Conservation (phyloP, 2,329 filamentous ascomycete species). For the Cladophialophora exuberans region DNA sequence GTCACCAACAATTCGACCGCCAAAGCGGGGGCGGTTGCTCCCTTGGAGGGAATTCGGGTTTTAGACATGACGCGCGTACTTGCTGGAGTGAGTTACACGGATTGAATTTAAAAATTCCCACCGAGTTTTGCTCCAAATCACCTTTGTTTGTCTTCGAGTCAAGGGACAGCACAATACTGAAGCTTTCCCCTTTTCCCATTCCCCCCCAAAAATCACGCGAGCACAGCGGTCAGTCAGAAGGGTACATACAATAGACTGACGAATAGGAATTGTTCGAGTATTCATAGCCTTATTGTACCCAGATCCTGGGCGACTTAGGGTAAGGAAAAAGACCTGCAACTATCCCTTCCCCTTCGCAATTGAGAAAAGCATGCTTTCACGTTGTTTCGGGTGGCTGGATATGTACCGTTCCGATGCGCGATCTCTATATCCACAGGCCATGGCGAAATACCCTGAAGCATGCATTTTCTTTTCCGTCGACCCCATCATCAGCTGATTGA, state of each 20-base stretch:
- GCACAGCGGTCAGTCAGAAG: background rate
- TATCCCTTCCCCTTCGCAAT: conserved; percentile 14
- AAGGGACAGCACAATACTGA: too few relatives aligned
- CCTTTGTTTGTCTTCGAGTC: background rate
- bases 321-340: conserved; percentile 53
- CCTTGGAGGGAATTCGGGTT: conserved; percentile 80
- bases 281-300: conserved; percentile 90
- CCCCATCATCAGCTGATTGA: too few relatives aligned
- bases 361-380: too few relatives aligned
- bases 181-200: background rate
- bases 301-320: conserved; percentile 95
- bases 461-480: too few relatives aligned
- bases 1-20: background rate
- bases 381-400: too few relatives aligned
- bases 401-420: too few relatives aligned
- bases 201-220: background rate
- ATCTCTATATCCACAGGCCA: too few relatives aligned
- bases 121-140: background rate
- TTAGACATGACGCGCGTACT: conserved; percentile 96
- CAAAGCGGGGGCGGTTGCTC: conserved; percentile 50
- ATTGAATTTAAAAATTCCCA: background rate
- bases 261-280: background rate
- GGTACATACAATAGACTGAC: background rate
- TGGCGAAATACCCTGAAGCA: too few relatives aligned
- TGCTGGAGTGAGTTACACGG: conserved; percentile 75